Evolutionary conservation across 441 rosid genomes (phyloP).

Genomic region (Capsella rubella): DNA sequence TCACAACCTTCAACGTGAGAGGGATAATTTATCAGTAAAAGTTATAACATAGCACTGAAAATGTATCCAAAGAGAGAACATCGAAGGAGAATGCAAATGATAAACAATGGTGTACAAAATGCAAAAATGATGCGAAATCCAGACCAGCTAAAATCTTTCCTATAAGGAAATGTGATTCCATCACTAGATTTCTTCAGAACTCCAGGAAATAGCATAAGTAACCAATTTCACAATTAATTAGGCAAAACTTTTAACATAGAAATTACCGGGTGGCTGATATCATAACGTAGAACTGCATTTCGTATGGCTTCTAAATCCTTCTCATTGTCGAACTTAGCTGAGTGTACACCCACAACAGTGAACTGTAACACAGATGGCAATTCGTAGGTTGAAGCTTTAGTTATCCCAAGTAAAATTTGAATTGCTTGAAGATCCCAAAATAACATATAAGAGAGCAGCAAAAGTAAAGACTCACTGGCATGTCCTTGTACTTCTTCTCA

Average conservation of each 20-base stretch:
- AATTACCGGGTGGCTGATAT: constrained; percentile 87
- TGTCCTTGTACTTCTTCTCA: constrained; percentile 91
- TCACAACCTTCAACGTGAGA: constrained; percentile 76
- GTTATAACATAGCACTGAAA: neutral
- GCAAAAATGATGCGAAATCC: neutral
- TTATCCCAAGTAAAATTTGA: constrained; percentile 17
- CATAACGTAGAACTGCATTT: constrained; percentile 89
- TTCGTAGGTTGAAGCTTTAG: constrained; percentile 2
- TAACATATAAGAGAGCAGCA: neutral
- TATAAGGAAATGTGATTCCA: neutral
- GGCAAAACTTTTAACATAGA: constrained; percentile 15
- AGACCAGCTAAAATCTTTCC: neutral
- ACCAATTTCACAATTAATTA: neutral
- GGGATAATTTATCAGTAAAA: neutral
- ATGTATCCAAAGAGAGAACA: neutral
- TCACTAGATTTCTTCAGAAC: neutral
- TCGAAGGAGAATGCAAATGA: neutral
- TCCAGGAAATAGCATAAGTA: constrained; percentile 7
- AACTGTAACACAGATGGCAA: constrained; percentile 55
- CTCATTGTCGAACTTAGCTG: constrained; percentile 98
- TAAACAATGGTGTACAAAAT: neutral
- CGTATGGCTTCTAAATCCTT: constrained; percentile 95
- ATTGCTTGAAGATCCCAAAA: neutral
- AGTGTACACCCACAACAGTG: constrained; percentile 96
- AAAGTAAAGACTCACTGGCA: constrained; percentile 63